phyloP scores from a whole-genome alignment of 2,329 filamentous ascomycete genomes.

The Aureobasidium zeae region DNA sequence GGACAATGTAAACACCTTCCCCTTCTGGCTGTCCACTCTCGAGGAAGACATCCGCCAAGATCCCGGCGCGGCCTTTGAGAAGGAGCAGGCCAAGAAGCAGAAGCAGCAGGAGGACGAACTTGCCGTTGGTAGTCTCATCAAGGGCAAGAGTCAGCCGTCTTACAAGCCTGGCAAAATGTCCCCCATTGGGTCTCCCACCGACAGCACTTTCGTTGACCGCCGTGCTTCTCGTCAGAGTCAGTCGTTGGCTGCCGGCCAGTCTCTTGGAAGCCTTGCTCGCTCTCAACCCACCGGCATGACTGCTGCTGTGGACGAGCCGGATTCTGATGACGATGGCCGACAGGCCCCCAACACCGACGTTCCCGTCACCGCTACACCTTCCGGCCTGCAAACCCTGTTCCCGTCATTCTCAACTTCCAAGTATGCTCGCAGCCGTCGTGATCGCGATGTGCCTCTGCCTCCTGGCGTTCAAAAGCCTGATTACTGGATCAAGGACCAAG shows the following conservation, averaged over 20 bases:
- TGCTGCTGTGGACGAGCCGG: constrained; percentile 35
- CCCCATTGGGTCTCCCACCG: constrained; percentile 57
- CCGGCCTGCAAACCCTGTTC: constrained; percentile 59
- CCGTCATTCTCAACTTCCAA: constrained; percentile 75
- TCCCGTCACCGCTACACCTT: constrained; percentile 42
- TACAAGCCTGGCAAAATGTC: constrained; percentile 40
- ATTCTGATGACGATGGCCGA: constrained; percentile 42
- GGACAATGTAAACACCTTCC: constrained; percentile 86
- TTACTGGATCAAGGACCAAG: constrained; percentile 88
- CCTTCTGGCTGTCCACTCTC: constrained; percentile 89
- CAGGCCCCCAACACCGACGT: constrained; percentile 25
- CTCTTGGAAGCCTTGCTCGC: constrained; percentile 16
- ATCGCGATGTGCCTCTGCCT: constrained; percentile 53
- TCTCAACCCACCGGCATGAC: constrained; percentile 24
- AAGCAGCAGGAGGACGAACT: constrained; percentile 78
- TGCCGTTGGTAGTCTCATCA: constrained; percentile 77
- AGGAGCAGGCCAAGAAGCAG: constrained; percentile 76
- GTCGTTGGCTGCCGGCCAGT: constrained; percentile 18
- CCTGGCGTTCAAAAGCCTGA: constrained; percentile 80
- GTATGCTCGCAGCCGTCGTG: constrained; percentile 52
- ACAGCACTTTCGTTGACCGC: constrained; percentile 25
- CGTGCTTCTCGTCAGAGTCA: constrained; percentile 13
- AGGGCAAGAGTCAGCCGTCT: constrained; percentile 28
- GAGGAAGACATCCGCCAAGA: constrained; percentile 92
- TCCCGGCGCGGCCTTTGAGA: constrained; percentile 79